phyloP scores from a whole-genome alignment of 257 asterid species.

The Solanum rostratum region DNA sequence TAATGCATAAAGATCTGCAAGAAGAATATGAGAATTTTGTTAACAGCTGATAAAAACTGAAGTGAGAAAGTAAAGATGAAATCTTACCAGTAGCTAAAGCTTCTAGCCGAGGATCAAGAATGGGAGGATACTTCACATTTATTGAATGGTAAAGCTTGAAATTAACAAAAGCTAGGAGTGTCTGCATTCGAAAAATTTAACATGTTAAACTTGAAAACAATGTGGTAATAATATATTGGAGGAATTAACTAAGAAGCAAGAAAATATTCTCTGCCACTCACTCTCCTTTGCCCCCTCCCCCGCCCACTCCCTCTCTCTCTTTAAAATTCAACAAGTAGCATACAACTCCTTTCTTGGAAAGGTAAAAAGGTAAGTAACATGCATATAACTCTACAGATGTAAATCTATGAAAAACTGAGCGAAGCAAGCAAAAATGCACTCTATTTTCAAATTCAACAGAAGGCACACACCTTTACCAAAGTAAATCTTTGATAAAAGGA shows the following conservation, averaged over 20 bases:
- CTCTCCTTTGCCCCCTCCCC: not conserved
- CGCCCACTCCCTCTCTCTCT: not conserved
- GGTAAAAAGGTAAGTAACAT: not conserved
- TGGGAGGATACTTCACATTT: constrained; percentile 76
- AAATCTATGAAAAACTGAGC: not conserved
- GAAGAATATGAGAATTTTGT: constrained; percentile 3
- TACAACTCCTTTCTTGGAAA: not conserved
- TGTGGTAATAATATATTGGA: not conserved
- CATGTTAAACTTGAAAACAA: not conserved
- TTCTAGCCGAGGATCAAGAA: constrained; percentile 82
- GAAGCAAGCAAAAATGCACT: not conserved
- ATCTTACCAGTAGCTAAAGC: constrained; percentile 74
- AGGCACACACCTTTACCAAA: not conserved
- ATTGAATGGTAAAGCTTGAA: constrained; percentile 65
- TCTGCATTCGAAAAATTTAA: constrained; percentile 38
- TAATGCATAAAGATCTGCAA: constrained; percentile 87
- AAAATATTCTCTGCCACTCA: not conserved
- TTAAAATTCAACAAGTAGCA: not conserved
- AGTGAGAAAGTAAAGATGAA: not conserved
- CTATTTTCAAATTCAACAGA: not conserved
- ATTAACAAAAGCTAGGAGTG: constrained; percentile 70
- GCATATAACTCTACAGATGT: not conserved
- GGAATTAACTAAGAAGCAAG: not conserved
- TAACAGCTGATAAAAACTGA: not conserved
- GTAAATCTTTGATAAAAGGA: not conserved